Percentiles rank a stretch among this genome's conserved stretches.
Evolutionary conservation across 441 rosid genomes (phyloP).

Genomic region (Viola pubescens): DNA sequence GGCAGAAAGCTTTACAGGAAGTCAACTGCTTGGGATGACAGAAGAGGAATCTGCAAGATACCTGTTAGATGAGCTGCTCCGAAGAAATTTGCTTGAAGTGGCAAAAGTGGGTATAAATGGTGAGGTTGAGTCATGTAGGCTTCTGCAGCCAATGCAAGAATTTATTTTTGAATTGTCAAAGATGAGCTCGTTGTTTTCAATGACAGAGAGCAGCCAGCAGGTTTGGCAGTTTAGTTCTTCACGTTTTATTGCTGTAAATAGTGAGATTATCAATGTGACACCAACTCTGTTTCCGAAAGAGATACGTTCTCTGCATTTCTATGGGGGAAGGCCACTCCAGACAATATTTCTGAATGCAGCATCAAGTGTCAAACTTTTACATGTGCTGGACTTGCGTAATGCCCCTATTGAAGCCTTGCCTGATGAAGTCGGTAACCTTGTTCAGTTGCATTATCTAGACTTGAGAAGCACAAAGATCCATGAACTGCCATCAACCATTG

Average conservation of each 20-base stretch:
- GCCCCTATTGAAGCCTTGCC: conserved; percentile 4
- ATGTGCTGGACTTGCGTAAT: background rate
- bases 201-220: background rate
- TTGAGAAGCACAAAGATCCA: conserved; percentile 1
- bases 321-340: background rate
- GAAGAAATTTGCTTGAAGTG: background rate
- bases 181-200: background rate
- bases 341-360: background rate
- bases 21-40: background rate
- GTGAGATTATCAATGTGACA: background rate
- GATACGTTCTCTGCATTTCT: conserved; percentile 1
- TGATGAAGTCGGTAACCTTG: background rate
- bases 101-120: conserved; percentile 4
- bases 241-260: background rate
- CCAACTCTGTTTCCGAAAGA: background rate
- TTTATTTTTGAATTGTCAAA: background rate
- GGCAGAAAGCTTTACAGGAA: conserved; percentile 2
- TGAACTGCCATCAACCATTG: background rate
- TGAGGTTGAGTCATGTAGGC: background rate
- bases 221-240: background rate
- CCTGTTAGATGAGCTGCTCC: background rate
- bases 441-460: background rate
- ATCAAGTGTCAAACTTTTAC: background rate
- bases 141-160: background rate
- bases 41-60: background rate